Percentiles rank a stretch among this genome's conserved stretches.
Conservation (phyloP, 805 yeast species). For the Teunomyces aglyptinius region DNA sequence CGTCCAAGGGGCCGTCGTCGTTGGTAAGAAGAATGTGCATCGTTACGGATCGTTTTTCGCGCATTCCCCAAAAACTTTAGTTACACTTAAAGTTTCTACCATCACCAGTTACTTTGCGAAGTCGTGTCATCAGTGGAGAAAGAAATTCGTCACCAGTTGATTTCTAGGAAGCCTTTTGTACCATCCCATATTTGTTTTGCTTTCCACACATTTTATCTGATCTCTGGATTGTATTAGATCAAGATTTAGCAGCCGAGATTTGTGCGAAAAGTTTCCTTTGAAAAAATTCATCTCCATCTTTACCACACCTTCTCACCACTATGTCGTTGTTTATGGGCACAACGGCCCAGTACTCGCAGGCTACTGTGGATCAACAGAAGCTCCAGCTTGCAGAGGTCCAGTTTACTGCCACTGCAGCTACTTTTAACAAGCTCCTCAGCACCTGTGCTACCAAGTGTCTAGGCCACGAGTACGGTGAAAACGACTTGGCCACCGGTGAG, state of each 20-base stretch:
- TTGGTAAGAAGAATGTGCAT: constrained; percentile 71
- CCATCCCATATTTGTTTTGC: not conserved
- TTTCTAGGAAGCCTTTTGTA: not conserved
- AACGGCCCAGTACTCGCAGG: constrained; percentile 39
- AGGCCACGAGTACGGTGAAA: constrained; percentile 80
- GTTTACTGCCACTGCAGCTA: constrained; percentile 54
- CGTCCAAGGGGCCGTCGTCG: constrained; percentile 94
- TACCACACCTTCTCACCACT: not conserved
- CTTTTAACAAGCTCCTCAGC: constrained; percentile 47
- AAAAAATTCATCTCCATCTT: not conserved
- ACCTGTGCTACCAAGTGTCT: constrained; percentile 77
- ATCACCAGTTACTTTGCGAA: too few species aligned
- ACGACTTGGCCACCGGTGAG: constrained; percentile 84
- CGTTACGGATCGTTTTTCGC: not conserved
- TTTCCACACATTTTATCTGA: too few species aligned
- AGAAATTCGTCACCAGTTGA: not conserved
- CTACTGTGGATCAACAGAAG: constrained; percentile 58
- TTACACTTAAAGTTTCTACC: too few species aligned
- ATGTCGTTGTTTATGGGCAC: constrained; percentile 67
- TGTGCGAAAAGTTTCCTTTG: not conserved
- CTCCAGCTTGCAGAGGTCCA: constrained; percentile 65
- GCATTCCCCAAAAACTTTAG: not conserved
- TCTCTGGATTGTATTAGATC: not conserved
- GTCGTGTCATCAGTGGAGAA: too few species aligned
- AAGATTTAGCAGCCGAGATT: not conserved